Percentiles rank a stretch among this genome's conserved stretches.
These are phyloP conservation scores for Chlorella ohadii DNA, from an alignment of 139 green algal genomes.

Conservation along the genomic window DNA sequence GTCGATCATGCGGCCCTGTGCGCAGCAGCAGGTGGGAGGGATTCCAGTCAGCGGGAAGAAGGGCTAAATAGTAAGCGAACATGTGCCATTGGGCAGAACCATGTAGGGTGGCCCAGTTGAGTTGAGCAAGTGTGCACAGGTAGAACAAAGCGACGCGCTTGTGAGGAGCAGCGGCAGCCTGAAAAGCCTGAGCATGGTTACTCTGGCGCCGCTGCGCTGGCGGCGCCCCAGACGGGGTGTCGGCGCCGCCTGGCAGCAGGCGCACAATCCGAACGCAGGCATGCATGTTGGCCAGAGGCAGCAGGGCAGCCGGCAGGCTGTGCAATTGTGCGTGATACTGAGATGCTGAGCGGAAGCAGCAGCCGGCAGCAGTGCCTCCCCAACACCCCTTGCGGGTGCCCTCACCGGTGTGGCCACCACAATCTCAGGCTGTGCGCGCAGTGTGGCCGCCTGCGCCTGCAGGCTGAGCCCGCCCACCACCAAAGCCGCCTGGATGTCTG, in stretches of 20 bases:
- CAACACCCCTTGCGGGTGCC: too few relatives aligned
- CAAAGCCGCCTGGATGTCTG: conserved; percentile 87
- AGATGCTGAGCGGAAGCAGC: too few relatives aligned
- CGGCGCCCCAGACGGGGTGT: background rate
- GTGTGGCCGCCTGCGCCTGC: conserved; percentile 81
- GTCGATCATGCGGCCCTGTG: conserved; percentile 87
- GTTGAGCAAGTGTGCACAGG: background rate
- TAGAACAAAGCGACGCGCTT: conserved; percentile 15
- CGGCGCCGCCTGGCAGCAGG: background rate
- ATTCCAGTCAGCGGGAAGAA: background rate
- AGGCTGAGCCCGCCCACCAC: conserved; percentile 94
- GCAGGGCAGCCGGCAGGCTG: too few relatives aligned
- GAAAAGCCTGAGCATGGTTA: background rate
- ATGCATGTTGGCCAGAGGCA: too few relatives aligned
- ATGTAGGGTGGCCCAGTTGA: background rate
- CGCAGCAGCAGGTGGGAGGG: background rate
- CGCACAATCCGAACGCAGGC: too few relatives aligned
- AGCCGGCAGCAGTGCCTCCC: background rate
- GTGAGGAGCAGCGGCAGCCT: background rate
- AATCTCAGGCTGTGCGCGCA: conserved; percentile 84
- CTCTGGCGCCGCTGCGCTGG: conserved; percentile 3
- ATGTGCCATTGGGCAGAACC: too few relatives aligned
- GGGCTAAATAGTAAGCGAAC: too few relatives aligned
- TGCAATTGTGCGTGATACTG: too few relatives aligned
- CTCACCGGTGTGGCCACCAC: conserved; percentile 93